Conservation (phyloP, 2,329 filamentous ascomycete species). For the Cercospora sp. region DNA sequence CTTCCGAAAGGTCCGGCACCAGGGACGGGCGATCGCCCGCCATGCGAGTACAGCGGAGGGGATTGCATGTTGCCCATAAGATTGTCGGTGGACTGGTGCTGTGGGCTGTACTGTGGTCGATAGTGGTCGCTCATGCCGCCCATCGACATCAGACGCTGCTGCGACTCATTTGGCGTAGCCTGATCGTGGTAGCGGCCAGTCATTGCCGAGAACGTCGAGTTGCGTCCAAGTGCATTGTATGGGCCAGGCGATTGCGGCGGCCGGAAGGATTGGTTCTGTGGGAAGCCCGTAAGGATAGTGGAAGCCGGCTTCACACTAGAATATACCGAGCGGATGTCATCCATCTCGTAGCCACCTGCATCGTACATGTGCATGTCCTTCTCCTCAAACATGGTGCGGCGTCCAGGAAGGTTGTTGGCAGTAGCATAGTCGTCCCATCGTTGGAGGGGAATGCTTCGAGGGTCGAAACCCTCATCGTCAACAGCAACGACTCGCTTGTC, state of each 20-base stretch:
- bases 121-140: slow-evolving; percentile 54
- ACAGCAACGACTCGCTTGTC: slow-evolving; percentile 86
- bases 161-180: slow-evolving; percentile 48
- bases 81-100: slow-evolving; percentile 36
- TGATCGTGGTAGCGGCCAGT: slow-evolving; percentile 61
- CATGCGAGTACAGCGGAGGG: slow-evolving; percentile 34
- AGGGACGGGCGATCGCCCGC: slow-evolving; percentile 29
- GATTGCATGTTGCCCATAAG: slow-evolving; percentile 40
- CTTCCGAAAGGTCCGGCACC: slow-evolving; percentile 30
- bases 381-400: slow-evolving; percentile 61
- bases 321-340: slow-evolving; percentile 96
- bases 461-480: slow-evolving; percentile 82
- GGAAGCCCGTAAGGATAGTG: slow-evolving; percentile 84
- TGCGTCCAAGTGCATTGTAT: slow-evolving; percentile 65
- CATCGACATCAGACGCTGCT: slow-evolving; percentile 61
- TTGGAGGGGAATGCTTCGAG: slow-evolving; percentile 87
- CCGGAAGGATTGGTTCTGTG: slow-evolving; percentile 52
- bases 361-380: slow-evolving; percentile 34
- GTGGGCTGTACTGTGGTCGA: slow-evolving; percentile 44
- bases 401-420: slow-evolving; percentile 83
- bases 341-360: slow-evolving; percentile 78
- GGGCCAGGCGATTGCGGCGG: slow-evolving; percentile 79
- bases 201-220: slow-evolving; percentile 65
- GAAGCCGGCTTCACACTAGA: slow-evolving; percentile 84
- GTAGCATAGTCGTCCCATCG: slow-evolving; percentile 96